Conservation (phyloP, 2,329 filamentous ascomycete species). For the Chalaropsis thielavioides region DNA sequence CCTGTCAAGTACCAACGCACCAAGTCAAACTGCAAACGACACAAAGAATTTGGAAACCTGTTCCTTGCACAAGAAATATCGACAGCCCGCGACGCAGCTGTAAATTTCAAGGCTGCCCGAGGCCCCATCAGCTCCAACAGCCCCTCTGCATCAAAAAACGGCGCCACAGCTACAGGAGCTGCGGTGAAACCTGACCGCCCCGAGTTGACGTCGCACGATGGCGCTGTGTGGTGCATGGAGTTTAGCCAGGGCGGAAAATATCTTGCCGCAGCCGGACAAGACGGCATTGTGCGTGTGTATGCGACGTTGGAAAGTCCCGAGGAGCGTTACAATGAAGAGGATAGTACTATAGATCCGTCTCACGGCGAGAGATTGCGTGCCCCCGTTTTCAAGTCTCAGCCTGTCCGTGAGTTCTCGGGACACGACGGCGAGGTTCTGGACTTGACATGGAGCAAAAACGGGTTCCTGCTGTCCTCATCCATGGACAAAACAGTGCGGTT, state of each 20-base stretch:
- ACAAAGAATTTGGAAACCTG: slow-evolving; percentile 66
- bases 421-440: slow-evolving; percentile 80
- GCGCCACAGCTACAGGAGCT: slow-evolving; percentile 21
- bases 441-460: slow-evolving; percentile 97
- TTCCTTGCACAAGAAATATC: slow-evolving; percentile 83
- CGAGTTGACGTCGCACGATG: slow-evolving; percentile 28
- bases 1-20: slow-evolving; percentile 86
- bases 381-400: slow-evolving; percentile 73
- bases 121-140: neutral
- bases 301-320: slow-evolving; percentile 70
- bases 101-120: neutral
- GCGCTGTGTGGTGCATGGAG: slow-evolving; percentile 81
- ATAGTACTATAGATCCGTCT: slow-evolving; percentile 39
- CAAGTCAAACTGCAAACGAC: slow-evolving; percentile 63
- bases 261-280: slow-evolving; percentile 82
- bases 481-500: slow-evolving; percentile 96
- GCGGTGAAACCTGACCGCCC: slow-evolving; percentile 17
- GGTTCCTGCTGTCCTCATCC: slow-evolving; percentile 85
- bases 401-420: slow-evolving; percentile 64
- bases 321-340: slow-evolving; percentile 62
- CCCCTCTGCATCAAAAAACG: slow-evolving; percentile 22
- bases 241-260: slow-evolving; percentile 89
- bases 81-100: slow-evolving; percentile 23
- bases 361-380: slow-evolving; percentile 58
- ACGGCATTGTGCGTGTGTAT: slow-evolving; percentile 76